These are phyloP conservation scores for Lactuca saligna DNA, from an alignment of 129 eudicot genomes.

Conservation along the genomic window DNA sequence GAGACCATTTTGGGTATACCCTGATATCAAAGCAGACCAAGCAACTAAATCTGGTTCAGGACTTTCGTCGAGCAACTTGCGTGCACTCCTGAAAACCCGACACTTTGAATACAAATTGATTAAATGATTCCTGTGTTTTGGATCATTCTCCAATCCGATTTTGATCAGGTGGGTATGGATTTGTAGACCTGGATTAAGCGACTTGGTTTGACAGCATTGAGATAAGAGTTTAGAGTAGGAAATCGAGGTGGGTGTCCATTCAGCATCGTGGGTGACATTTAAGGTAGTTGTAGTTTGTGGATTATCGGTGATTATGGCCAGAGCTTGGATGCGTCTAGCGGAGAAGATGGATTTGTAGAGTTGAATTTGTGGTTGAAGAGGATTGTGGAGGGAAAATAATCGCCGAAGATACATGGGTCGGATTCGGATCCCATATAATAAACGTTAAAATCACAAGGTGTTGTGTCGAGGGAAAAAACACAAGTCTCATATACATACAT, in stretches of 20 bases:
- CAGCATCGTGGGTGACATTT: constrained; percentile 22
- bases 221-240: constrained; percentile 60
- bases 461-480: background rate
- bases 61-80: constrained; percentile 72
- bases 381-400: constrained; percentile 48
- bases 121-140: constrained; percentile 57
- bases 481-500: background rate
- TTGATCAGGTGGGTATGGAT: constrained; percentile 67
- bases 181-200: constrained; percentile 50
- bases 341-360: constrained; percentile 19
- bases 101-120: constrained; percentile 66
- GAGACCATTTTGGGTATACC: constrained; percentile 67
- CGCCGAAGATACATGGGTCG: constrained; percentile 45
- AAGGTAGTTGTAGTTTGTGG: constrained; percentile 18
- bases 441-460: background rate
- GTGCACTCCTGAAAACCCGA: constrained; percentile 48
- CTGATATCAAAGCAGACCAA: constrained; percentile 93
- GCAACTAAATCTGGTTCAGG: constrained; percentile 79
- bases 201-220: constrained; percentile 48
- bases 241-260: constrained; percentile 28
- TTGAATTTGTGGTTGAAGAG: constrained; percentile 35
- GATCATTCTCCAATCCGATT: constrained; percentile 42
- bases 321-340: constrained; percentile 26
- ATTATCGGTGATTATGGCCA: constrained; percentile 23
- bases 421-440: constrained; percentile 24